A percentile compares a stretch with the other conserved stretches of the same genome.
phyloP scores from a whole-genome alignment of 805 yeast species.

The Pichia pseudocactophila region DNA sequence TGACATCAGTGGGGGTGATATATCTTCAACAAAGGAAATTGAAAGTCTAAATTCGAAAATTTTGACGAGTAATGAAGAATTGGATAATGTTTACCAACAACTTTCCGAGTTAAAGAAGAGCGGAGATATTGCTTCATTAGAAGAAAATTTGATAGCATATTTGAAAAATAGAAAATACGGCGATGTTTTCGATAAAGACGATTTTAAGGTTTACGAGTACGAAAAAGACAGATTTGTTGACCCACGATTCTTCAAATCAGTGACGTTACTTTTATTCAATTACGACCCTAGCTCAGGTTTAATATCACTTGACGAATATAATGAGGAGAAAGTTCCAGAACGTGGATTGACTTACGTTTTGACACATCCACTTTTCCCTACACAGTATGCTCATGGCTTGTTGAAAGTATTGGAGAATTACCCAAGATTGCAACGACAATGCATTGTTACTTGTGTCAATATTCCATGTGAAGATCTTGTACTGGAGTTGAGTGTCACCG shows the following conservation, averaged over 20 bases:
- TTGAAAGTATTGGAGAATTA: constrained; percentile 39
- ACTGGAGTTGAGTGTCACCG: constrained; percentile 45
- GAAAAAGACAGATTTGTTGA: constrained; percentile 63
- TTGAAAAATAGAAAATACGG: constrained; percentile 16
- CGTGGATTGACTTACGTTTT: constrained; percentile 59
- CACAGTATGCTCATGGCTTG: constrained; percentile 43
- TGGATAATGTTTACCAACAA: constrained; percentile 22
- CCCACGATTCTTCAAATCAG: constrained; percentile 39
- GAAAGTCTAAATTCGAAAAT: constrained; percentile 19
- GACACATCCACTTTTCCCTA: constrained; percentile 84
- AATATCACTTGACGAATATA: constrained; percentile 18
- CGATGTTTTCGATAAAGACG: constrained; percentile 2
- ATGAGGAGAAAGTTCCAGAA: constrained; percentile 38
- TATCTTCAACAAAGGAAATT: constrained; percentile 16
- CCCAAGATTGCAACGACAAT: constrained; percentile 69
- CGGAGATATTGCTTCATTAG: constrained; percentile 23
- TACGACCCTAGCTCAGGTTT: constrained; percentile 10
- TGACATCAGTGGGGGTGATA: constrained; percentile 16
- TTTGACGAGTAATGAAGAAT: constrained; percentile 16
- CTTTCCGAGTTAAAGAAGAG: constrained; percentile 19
- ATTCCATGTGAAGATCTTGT: constrained; percentile 57
- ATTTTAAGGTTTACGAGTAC: constrained; percentile 44
- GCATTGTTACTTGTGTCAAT: constrained; percentile 69
- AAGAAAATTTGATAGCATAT: constrained; percentile 24
- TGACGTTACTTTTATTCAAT: constrained; percentile 33